Percentiles rank a stretch among this genome's conserved stretches.
phyloP scores from a whole-genome alignment of 768 basidiomycete species.

The Lactarius akahatsu region DNA sequence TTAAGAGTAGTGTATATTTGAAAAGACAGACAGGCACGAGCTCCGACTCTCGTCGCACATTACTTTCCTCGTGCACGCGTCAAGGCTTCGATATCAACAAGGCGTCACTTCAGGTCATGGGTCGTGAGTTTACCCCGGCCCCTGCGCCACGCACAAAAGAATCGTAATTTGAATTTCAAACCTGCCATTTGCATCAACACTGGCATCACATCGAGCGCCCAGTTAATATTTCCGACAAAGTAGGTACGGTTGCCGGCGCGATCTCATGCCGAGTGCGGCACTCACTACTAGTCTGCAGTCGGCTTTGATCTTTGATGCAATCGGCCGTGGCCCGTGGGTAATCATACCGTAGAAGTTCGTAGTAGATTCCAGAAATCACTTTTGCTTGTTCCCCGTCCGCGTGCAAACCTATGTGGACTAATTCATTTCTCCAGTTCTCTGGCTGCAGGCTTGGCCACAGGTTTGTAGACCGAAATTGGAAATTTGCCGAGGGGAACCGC shows the following conservation, averaged over 20 bases:
- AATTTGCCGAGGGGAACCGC: constrained; percentile 29
- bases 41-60: background rate
- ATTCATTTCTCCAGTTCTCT: background rate
- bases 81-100: background rate
- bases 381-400: background rate
- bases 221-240: background rate
- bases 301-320: background rate
- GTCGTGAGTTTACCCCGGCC: background rate
- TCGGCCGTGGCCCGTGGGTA: constrained; percentile 2
- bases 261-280: background rate
- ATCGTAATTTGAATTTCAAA: background rate
- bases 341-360: background rate
- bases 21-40: background rate
- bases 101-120: background rate
- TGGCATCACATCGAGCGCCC: background rate
- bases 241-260: background rate
- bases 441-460: constrained; percentile 24
- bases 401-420: constrained; percentile 22
- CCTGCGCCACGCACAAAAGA: background rate
- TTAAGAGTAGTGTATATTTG: background rate
- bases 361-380: background rate
- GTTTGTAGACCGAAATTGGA: constrained; percentile 31
- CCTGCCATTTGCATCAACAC: background rate
- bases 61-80: background rate
- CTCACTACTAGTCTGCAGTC: background rate